Evolutionary conservation across 441 rosid species (phyloP).

Genomic region (Kokia cookei): DNA sequence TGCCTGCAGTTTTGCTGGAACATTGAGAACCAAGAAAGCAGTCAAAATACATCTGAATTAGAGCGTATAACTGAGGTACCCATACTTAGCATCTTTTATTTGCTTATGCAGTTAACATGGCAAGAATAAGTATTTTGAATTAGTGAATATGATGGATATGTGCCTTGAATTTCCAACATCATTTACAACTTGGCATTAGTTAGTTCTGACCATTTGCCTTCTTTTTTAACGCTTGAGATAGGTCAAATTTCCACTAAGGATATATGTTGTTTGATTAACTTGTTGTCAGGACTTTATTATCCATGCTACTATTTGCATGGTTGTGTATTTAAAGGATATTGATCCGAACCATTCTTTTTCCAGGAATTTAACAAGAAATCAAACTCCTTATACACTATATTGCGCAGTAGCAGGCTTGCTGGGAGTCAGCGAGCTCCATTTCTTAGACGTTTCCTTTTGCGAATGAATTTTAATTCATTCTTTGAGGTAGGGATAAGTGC

Average conservation of each 20-base stretch:
- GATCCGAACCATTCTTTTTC: background rate
- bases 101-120: background rate
- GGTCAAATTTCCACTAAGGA: background rate
- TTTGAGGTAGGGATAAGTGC: constrained; percentile 53
- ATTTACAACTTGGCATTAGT: background rate
- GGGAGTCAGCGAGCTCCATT: constrained; percentile 99
- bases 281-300: background rate
- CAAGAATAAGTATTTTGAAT: background rate
- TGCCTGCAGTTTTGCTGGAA: constrained; percentile 98
- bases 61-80: constrained; percentile 82
- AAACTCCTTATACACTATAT: constrained; percentile 78
- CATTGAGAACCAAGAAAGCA: constrained; percentile 85
- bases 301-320: background rate
- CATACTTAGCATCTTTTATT: background rate
- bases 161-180: background rate
- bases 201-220: background rate
- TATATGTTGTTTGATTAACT: background rate
- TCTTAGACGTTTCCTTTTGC: constrained; percentile 90
- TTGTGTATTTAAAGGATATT: background rate
- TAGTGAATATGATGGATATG: background rate
- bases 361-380: constrained; percentile 98
- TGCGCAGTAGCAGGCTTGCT: constrained; percentile 89
- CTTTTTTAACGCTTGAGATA: background rate
- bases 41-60: constrained; percentile 66
- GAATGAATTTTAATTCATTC: constrained; percentile 80